Percentiles rank a stretch among this genome's conserved stretches.
Conservation (phyloP, 129 eudicot species). For the Logfia minima region DNA sequence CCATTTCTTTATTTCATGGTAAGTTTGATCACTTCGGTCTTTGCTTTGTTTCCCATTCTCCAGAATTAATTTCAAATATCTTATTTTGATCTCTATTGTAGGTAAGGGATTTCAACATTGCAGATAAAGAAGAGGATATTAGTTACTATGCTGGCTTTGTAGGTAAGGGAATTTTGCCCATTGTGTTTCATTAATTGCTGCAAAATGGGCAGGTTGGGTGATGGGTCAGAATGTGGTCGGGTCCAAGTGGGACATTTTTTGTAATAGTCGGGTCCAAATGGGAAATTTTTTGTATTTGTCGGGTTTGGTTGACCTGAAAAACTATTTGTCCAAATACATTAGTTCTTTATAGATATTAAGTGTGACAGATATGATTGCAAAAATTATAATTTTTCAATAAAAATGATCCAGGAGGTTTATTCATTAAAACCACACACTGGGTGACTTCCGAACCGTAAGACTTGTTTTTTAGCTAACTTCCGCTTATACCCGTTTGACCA, state of each 20-base stretch:
- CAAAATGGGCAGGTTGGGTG: neutral
- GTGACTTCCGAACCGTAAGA: neutral
- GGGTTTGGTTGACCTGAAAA: neutral
- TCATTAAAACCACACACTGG: neutral
- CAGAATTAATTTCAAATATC: neutral
- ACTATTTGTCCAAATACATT: neutral
- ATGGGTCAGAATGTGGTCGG: neutral
- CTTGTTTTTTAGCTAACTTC: neutral
- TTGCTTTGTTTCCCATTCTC: neutral
- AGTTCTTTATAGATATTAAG: neutral
- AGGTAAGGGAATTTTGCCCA: slow-evolving; percentile 40
- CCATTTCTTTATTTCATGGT: slow-evolving; percentile 94
- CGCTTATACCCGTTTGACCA: neutral
- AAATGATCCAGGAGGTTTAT: neutral
- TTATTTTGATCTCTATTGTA: slow-evolving; percentile 31
- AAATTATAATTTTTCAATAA: neutral
- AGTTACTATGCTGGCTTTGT: slow-evolving; percentile 89
- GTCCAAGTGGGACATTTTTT: no score
- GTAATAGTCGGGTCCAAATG: neutral
- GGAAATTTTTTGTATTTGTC: neutral
- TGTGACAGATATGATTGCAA: neutral
- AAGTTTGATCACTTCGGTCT: slow-evolving; percentile 20
- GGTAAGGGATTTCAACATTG: slow-evolving; percentile 83
- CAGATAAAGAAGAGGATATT: slow-evolving; percentile 75
- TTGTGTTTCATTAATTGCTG: neutral